Evolutionary conservation across 768 basidiomycete species (phyloP).

Genomic region (Mycena maculata): DNA sequence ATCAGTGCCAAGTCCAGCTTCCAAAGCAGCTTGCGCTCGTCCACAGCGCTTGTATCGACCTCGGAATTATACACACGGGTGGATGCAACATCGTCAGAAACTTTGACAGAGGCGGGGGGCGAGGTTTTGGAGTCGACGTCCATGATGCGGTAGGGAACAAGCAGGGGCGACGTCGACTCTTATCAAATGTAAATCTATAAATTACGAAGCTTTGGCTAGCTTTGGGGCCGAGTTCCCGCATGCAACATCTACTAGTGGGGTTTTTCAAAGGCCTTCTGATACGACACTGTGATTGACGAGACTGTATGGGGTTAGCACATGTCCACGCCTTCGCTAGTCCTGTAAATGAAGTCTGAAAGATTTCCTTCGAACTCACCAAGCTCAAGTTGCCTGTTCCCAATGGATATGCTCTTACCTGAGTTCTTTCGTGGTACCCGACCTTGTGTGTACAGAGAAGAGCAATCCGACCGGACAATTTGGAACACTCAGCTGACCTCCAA

Average conservation of each 20-base stretch:
- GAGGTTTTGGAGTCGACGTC: conserved; percentile 32
- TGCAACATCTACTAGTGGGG: not conserved
- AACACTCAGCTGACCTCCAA: too few relatives aligned
- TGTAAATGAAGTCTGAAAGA: too few relatives aligned
- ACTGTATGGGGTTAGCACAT: conserved; percentile 26
- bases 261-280: too few relatives aligned
- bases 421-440: too few relatives aligned
- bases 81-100: conserved; percentile 48
- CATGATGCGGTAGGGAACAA: not conserved
- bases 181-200: conserved; percentile 19
- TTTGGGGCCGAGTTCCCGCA: conserved; percentile 1
- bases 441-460: too few relatives aligned
- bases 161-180: conserved; percentile 15
- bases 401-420: too few relatives aligned
- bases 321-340: not conserved
- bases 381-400: too few relatives aligned
- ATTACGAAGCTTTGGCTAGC: conserved; percentile 15
- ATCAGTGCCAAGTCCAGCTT: conserved; percentile 77
- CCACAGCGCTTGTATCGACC: conserved; percentile 68
- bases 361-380: too few relatives aligned
- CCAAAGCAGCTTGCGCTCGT: conserved; percentile 76
- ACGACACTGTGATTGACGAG: too few relatives aligned
- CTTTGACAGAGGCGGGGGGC: conserved; percentile 31
- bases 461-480: too few relatives aligned
- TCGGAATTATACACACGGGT: conserved; percentile 56